Conservation (phyloP, 2,329 filamentous ascomycete species). For the Cordyceps cicadae region DNA sequence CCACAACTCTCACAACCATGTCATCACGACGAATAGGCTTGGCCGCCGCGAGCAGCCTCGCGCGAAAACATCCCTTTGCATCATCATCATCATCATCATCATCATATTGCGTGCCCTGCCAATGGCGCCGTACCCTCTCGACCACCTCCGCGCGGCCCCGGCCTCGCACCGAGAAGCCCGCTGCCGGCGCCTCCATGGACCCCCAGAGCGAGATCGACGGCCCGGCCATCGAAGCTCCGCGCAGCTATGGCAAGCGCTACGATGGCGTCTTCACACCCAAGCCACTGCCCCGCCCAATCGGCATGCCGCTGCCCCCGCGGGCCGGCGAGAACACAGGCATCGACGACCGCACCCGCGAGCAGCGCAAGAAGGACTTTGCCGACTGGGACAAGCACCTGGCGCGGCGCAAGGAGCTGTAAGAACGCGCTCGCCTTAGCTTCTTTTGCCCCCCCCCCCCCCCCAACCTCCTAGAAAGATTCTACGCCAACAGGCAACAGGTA, state of each 20-base stretch:
- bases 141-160: slow-evolving; percentile 20
- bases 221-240: slow-evolving; percentile 48
- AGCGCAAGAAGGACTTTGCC: slow-evolving; percentile 72
- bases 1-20: slow-evolving; percentile 16
- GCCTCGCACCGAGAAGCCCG: slow-evolving; percentile 26
- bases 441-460: no score
- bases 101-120: slow-evolving; percentile 38
- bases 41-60: slow-evolving; percentile 19
- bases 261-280: slow-evolving; percentile 48
- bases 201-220: slow-evolving; percentile 32
- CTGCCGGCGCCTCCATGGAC: slow-evolving; percentile 27
- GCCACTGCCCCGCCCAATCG: slow-evolving; percentile 66
- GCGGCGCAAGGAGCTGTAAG: slow-evolving; percentile 66
- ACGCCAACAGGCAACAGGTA: no score
- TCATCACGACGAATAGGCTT: slow-evolving; percentile 25
- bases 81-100: slow-evolving; percentile 17
- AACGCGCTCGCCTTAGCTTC: no score
- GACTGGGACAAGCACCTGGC: slow-evolving; percentile 78
- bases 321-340: slow-evolving; percentile 75
- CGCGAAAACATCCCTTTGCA: slow-evolving; percentile 23
- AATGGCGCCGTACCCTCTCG: slow-evolving; percentile 43
- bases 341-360: slow-evolving; percentile 55
- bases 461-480: no score
- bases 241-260: slow-evolving; percentile 49
- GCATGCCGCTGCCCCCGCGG: slow-evolving; percentile 63